Evolutionary conservation across 2,329 filamentous ascomycete species (phyloP), one percentile per base, ranked within the genome.

Genomic region (Coniochaeta ligniaria): DNA sequence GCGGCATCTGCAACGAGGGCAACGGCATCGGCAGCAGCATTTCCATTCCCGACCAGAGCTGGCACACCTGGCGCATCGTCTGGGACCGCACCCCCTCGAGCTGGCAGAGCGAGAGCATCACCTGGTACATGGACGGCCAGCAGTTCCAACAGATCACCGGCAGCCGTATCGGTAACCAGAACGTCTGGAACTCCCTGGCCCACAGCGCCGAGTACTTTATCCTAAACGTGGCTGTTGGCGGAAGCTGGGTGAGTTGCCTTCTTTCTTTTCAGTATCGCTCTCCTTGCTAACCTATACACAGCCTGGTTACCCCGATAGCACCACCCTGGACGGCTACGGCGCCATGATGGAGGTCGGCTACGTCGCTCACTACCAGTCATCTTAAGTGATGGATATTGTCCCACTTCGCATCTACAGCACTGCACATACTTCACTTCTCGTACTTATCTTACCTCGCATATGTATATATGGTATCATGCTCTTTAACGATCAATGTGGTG

Each of bases 1-100:
- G 78, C 20, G 78, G 78, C 9, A 69, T 73, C 3, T 83, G 80
- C 71, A 76, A 81, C 66, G 80, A 82, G 67, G 75, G 74, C 54
- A 72, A 61, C 2, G 80, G 80, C 17, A 71, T 76, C 24, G 71
- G 73, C 5, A 68, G 67, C 26, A 63, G 65, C 8, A 72, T 74
- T 12, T 36, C 61, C 38, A 72, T 83, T n/a, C 72, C 77, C 0
- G 76, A 80, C 66, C 71, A 79, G 63, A 71, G 73, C 28, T 82
- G 78, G 72, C 80, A 83, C 65, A 74, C 70, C 9, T 83, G 80
- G 80, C 71, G 75, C 26, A 67, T 83, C 24, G 69, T 76, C 58
- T 75, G 78, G 66, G 80, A 83, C 65, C 75, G 78, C 59, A 75
- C 74, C 7, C 38, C 38, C 38, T 62, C 65, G 14, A 26, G 38